Percentiles rank a stretch among this genome's conserved stretches.
Evolutionary conservation across 768 basidiomycete species (phyloP).

Genomic region (Lenzites betulinus): DNA sequence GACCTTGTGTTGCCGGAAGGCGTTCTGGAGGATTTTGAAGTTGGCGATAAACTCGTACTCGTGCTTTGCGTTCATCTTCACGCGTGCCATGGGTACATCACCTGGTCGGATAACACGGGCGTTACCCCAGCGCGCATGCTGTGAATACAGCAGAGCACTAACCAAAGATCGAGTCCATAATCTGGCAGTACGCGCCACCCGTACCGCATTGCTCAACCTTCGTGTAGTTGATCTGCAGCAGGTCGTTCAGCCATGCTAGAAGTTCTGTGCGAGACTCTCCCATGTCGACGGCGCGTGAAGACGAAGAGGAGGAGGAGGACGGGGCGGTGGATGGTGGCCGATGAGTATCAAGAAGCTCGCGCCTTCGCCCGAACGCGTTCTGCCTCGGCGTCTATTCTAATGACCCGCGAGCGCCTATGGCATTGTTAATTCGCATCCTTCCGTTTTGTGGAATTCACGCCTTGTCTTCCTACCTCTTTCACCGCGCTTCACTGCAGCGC

Average conservation of each 20-base stretch:
- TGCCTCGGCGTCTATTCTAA: slow-evolving; percentile 5
- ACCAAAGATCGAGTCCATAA: slow-evolving; percentile 95
- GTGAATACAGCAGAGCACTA: slow-evolving; percentile 27
- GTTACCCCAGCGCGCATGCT: neutral
- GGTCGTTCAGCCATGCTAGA: slow-evolving; percentile 90
- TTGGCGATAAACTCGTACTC: slow-evolving; percentile 96
- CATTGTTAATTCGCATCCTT: neutral
- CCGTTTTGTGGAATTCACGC: neutral
- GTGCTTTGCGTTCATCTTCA: slow-evolving; percentile 95
- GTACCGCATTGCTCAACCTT: slow-evolving; percentile 92
- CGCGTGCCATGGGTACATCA: slow-evolving; percentile 86
- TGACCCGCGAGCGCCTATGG: neutral
- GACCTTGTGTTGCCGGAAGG: slow-evolving; percentile 90
- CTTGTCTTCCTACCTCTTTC: neutral
- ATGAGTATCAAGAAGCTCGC: slow-evolving; percentile 23
- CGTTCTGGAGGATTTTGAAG: slow-evolving; percentile 92
- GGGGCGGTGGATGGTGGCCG: slow-evolving; percentile 27
- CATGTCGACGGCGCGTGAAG: slow-evolving; percentile 40
- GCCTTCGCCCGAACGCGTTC: slow-evolving; percentile 8
- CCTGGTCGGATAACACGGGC: slow-evolving; percentile 46
- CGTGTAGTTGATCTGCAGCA: slow-evolving; percentile 87
- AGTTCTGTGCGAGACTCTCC: slow-evolving; percentile 85
- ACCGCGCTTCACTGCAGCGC: neutral
- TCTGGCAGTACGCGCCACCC: slow-evolving; percentile 92
- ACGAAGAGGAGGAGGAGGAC: slow-evolving; percentile 9